Percentiles rank a stretch among this genome's conserved stretches.
Conservation (phyloP, 2,329 filamentous ascomycete species). For the Sordariomycetes sp. region DNA sequence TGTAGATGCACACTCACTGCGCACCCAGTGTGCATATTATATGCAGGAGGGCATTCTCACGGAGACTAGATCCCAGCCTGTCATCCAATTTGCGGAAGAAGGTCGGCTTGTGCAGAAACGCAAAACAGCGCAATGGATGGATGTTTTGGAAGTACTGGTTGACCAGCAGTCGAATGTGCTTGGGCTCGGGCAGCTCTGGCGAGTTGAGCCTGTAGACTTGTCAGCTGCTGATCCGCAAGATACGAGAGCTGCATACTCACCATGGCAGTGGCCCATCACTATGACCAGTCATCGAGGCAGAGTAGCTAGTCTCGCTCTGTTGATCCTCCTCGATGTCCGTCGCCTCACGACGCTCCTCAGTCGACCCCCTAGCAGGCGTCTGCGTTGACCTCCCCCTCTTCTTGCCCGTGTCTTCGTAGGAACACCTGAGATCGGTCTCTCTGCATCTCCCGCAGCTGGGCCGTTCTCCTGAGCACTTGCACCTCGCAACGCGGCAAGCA, state of each 20-base stretch:
- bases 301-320: background rate
- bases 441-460: constrained; percentile 4
- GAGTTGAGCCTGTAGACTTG: constrained; percentile 5
- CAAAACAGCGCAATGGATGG: constrained; percentile 1
- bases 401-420: constrained; percentile 1
- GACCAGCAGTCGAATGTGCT: constrained; percentile 2
- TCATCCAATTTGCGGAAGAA: constrained; percentile 1
- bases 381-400: no score
- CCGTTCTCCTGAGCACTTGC: constrained; percentile 5
- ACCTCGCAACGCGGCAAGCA: constrained; percentile 3
- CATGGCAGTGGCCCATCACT: background rate
- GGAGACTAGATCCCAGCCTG: no score
- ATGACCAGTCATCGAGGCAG: background rate
- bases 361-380: no score
- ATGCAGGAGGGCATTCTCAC: constrained; percentile 1
- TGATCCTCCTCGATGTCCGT: background rate
- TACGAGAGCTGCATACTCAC: background rate
- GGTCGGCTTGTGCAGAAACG: constrained; percentile 1
- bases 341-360: no score
- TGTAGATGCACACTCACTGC: constrained; percentile 1
- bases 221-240: no score
- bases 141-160: constrained; percentile 1
- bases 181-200: constrained; percentile 3
- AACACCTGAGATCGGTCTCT: background rate
- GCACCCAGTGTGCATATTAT: constrained; percentile 2